Conservation (phyloP, 1,284 basidiomycete genomes). For the Meripilus lineatus region DNA sequence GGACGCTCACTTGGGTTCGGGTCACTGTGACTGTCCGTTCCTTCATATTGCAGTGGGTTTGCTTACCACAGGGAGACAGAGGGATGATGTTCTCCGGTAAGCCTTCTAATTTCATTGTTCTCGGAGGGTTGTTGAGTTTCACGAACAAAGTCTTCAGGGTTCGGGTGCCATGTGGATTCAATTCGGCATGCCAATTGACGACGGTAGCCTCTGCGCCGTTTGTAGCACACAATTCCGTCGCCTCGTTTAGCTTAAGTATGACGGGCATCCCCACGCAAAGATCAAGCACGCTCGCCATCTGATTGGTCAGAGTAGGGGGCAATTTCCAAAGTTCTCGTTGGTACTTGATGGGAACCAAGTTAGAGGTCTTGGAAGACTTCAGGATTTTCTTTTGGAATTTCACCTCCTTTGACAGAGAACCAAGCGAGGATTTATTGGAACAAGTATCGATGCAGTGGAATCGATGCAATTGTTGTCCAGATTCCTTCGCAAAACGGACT, state of each 20-base stretch:
- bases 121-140: constrained; percentile 25
- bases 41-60: constrained; percentile 19
- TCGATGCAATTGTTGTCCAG: constrained; percentile 16
- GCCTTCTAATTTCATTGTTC: constrained; percentile 23
- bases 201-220: too few relatives aligned
- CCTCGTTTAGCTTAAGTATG: constrained; percentile 32
- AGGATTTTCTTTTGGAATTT: too few relatives aligned
- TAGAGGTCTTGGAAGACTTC: too few relatives aligned
- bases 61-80: constrained; percentile 14
- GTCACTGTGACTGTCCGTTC: constrained; percentile 20
- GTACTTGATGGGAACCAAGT: too few relatives aligned
- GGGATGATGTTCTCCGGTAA: constrained; percentile 37
- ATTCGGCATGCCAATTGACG: constrained; percentile 24
- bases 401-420: too few relatives aligned
- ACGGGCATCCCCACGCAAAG: constrained; percentile 37
- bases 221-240: too few relatives aligned
- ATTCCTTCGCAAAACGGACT: constrained; percentile 26
- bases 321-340: constrained; percentile 28
- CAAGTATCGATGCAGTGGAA: constrained; percentile 28
- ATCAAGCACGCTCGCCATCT: constrained; percentile 25
- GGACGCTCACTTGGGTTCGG: constrained; percentile 28
- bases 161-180: constrained; percentile 10
- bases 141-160: constrained; percentile 34
- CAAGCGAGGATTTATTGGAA: too few relatives aligned
- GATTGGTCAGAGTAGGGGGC: constrained; percentile 14